phyloP scores from a whole-genome alignment of 2,329 filamentous ascomycete genomes.

The Cladosporium colombiae region DNA sequence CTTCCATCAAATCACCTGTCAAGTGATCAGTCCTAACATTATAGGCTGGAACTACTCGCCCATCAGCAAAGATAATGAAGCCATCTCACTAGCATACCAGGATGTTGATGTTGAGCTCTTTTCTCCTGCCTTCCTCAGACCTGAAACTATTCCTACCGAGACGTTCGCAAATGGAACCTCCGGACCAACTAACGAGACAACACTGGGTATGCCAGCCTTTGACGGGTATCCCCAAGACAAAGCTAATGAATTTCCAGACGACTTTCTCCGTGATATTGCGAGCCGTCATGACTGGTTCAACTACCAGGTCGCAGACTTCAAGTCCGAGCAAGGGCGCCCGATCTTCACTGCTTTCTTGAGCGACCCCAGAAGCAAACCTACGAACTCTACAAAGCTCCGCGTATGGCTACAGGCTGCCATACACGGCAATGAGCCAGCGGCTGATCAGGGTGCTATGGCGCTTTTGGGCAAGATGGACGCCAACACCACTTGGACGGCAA shows the following conservation, averaged over 20 bases:
- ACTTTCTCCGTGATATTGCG: conserved; percentile 24
- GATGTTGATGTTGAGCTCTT: conserved; percentile 27
- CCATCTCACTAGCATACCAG: conserved; percentile 22
- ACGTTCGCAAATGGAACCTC: conserved; percentile 27
- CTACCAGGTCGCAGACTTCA: conserved; percentile 25
- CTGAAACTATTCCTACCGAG: conserved; percentile 23
- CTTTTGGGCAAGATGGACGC: conserved; percentile 40
- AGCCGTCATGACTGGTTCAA: conserved; percentile 27
- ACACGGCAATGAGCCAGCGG: conserved; percentile 43
- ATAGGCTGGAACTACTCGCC: conserved; percentile 18
- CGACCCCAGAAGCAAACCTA: conserved; percentile 20
- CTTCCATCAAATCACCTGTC: neutral
- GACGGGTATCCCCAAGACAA: no score
- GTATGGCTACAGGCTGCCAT: conserved; percentile 42
- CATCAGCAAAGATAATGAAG: conserved; percentile 11
- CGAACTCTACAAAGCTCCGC: conserved; percentile 32
- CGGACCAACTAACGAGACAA: conserved; percentile 27
- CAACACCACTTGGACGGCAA: conserved; percentile 37
- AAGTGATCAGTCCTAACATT: neutral
- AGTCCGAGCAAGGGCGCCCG: conserved; percentile 25
- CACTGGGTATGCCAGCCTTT: conserved; percentile 18
- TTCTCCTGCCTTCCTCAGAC: conserved; percentile 27
- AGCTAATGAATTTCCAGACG: conserved; percentile 11
- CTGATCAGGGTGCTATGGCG: conserved; percentile 40
- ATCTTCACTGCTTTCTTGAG: conserved; percentile 35